Percentiles rank a stretch among this genome's conserved stretches.
Evolutionary conservation across 352 stramenopile species (phyloP).

Genomic region (Phytophthora capsici): DNA sequence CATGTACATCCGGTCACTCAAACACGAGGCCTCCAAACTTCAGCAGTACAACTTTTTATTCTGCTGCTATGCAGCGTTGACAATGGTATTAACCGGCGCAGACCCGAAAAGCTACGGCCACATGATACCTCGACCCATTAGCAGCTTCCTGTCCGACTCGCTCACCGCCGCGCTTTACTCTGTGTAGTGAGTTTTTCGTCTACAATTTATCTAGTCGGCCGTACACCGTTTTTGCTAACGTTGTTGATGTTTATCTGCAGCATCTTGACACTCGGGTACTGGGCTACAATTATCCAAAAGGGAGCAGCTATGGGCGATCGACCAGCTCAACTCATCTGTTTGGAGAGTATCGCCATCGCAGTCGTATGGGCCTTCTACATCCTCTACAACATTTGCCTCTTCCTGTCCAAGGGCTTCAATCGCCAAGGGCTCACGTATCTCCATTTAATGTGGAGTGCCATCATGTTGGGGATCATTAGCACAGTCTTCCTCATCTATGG

Average conservation of each 20-base stretch:
- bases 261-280: slow-evolving; percentile 46
- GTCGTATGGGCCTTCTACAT: slow-evolving; percentile 51
- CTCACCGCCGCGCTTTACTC: slow-evolving; percentile 52
- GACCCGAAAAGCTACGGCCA: slow-evolving; percentile 50
- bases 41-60: slow-evolving; percentile 51
- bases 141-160: slow-evolving; percentile 46
- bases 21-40: slow-evolving; percentile 37
- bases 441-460: slow-evolving; percentile 40
- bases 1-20: slow-evolving; percentile 40
- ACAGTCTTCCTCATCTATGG: slow-evolving; percentile 47
- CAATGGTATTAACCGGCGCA: slow-evolving; percentile 39
- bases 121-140: slow-evolving; percentile 43
- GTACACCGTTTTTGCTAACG: slow-evolving; percentile 4
- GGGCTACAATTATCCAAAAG: slow-evolving; percentile 46
- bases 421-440: slow-evolving; percentile 36
- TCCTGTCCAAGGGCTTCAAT: slow-evolving; percentile 51
- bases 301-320: slow-evolving; percentile 28
- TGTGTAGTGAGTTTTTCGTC: slow-evolving; percentile 46
- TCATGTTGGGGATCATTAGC: slow-evolving; percentile 48
- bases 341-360: slow-evolving; percentile 38
- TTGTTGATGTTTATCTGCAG: slow-evolving; percentile 15
- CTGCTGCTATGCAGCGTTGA: slow-evolving; percentile 44
- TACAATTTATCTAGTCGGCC: neutral
- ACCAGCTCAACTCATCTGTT: slow-evolving; percentile 30
- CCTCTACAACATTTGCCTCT: slow-evolving; percentile 37